Percentiles rank a stretch among this genome's conserved stretches.
Conservation (phyloP, 345 rosid species). For the Eucalyptus tenuipes region DNA sequence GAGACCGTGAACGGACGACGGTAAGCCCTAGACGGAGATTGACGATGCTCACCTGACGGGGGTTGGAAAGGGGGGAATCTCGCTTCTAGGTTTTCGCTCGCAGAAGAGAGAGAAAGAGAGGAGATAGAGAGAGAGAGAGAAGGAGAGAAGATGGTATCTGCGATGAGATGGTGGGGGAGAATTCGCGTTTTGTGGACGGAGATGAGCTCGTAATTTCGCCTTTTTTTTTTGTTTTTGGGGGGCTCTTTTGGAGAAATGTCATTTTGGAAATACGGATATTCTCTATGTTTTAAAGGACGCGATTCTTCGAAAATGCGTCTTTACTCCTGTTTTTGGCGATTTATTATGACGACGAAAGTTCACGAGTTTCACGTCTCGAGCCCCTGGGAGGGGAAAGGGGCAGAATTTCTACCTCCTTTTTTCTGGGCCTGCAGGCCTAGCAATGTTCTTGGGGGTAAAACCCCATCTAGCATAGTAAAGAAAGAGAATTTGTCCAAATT, state of each 20-base stretch:
- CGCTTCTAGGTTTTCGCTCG: background rate
- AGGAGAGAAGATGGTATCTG: background rate
- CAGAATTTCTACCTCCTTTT: background rate
- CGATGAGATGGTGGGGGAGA: background rate
- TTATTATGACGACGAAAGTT: fast-evolving
- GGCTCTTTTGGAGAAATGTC: background rate
- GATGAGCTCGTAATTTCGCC: background rate
- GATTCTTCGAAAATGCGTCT: no score
- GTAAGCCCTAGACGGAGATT: background rate
- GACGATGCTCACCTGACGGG: background rate
- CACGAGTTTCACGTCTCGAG: fast-evolving
- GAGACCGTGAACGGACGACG: background rate
- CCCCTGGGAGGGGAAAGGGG: background rate
- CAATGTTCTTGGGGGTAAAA: background rate
- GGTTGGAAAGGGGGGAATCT: background rate
- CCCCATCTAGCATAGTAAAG: background rate
- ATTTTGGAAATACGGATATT: background rate
- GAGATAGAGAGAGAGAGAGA: background rate
- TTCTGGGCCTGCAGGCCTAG: fast-evolving
- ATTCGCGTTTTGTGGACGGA: background rate
- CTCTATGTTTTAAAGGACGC: background rate
- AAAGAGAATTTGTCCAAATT: fast-evolving
- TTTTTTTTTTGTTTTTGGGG: no score
- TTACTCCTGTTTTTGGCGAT: background rate
- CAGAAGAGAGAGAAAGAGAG: background rate